Base-by-base conservation (phyloP, 257 asterid species). In the Rhazya stricta region DNA sequence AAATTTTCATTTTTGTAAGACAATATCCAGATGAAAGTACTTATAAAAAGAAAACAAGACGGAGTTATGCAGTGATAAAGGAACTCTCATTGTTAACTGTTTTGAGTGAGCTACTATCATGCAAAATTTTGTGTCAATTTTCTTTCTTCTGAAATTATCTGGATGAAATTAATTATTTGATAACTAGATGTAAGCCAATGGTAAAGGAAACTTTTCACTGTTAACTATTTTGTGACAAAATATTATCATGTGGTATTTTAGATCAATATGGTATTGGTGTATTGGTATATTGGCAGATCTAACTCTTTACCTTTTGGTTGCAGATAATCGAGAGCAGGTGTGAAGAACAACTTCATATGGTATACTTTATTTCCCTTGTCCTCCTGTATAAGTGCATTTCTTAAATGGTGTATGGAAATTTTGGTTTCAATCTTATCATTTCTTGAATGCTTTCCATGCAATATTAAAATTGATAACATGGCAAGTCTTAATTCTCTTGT, bases 291-390 rank as follows among this genome's bases (percentile, higher is more conserved):
- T 36, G 30, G 9, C 7, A 12, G 43, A 41, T 51, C 68, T 74
- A 51, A 70, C 58, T 62, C 32, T 61, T 74, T 34, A 58, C 37
- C 57, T 81, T 57, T 82, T 53, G 72, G 60, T 79, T 82, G 84
- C 96, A 95, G 99, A 92, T 95, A 85, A 92, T 95, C 34, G 96
- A 89, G 50, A 89, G 94, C 56, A 89, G 83, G 81, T 88, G 84
- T 69, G 89, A 87, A 68, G 92, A 84, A 45, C 90, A 86, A 71
- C 66, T 43, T 79, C 79, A 79, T 80, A 72, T 72, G 97, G 99
- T 92, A 92, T 72, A 36, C 67, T 74, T 61, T 78, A 13, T 77
- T 75, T 36, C 70, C 41, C 41, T 66, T 27, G 6, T 25, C 50
- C 30, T 75, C 41, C 71, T 57, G 57, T 61, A 67, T 16, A 34